Evolutionary conservation across 2,329 filamentous ascomycete genomes (phyloP).

Genomic region (Beauveria scarabaeidicola): DNA sequence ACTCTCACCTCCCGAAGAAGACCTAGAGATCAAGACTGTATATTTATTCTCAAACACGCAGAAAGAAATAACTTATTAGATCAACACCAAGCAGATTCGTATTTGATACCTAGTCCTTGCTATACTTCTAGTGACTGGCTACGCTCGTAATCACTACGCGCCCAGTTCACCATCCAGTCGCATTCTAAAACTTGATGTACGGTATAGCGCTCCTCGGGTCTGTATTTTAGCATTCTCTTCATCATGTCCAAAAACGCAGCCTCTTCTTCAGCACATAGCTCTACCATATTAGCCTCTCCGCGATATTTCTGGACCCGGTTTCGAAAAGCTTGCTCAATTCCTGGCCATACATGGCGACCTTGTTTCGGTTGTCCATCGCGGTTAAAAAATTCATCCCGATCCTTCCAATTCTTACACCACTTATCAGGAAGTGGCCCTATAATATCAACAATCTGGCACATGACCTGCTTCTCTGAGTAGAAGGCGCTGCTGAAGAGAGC

Average conservation of each 20-base stretch:
- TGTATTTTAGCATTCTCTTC: constrained; percentile 10
- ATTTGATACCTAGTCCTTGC: too few species aligned
- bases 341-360: constrained; percentile 3
- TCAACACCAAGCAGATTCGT: too few species aligned
- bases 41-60: too few species aligned
- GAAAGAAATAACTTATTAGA: too few species aligned
- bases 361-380: not conserved
- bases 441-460: constrained; percentile 4
- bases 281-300: too few species aligned
- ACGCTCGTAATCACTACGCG: not conserved
- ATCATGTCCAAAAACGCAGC: constrained; percentile 13
- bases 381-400: not conserved
- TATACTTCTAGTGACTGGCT: not conserved
- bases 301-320: constrained; percentile 12
- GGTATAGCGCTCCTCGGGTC: constrained; percentile 10
- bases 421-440: constrained; percentile 10
- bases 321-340: not conserved
- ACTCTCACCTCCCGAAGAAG: too few species aligned
- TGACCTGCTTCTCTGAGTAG: not conserved
- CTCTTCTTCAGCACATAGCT: too few species aligned
- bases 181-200: constrained; percentile 7
- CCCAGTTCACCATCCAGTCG: constrained; percentile 19
- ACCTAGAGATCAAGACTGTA: too few species aligned
- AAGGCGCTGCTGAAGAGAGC: not conserved
- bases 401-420: constrained; percentile 10